These are phyloP conservation scores for Daldinia loculata DNA, from an alignment of 495 filamentous ascomycete genomes.

Conservation along the genomic window DNA sequence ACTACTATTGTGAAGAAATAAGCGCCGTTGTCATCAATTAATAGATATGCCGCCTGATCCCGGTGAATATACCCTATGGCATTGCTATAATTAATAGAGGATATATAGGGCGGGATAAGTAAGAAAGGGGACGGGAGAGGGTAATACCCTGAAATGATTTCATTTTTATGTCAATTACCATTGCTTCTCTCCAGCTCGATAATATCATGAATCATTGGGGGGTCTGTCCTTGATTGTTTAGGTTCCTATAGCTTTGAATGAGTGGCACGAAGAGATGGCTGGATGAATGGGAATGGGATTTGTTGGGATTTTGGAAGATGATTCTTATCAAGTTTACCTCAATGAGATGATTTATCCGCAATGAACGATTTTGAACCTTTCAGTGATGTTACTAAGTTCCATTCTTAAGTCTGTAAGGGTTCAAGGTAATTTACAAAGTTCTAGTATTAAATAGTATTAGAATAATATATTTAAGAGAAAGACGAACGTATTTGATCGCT, in stretches of 20 bases:
- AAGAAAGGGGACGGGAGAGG: neutral
- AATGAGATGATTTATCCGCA: constrained; percentile 10
- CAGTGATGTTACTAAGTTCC: neutral
- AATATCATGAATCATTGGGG: neutral
- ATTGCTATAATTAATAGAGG: constrained; percentile 14
- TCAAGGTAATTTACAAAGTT: neutral
- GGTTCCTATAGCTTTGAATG: neutral
- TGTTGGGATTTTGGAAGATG: constrained; percentile 32
- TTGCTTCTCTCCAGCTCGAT: neutral
- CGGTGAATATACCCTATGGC: constrained; percentile 13
- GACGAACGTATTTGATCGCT: constrained; percentile 21
- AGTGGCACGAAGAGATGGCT: neutral
- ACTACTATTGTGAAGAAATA: constrained; percentile 27
- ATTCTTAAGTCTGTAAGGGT: neutral
- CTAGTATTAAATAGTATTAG: neutral
- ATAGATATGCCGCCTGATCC: neutral
- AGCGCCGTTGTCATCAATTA: constrained; percentile 29
- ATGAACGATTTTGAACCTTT: neutral
- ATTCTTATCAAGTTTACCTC: constrained; percentile 20
- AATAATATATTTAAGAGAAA: neutral
- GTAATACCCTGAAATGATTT: neutral
- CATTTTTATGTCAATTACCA: neutral
- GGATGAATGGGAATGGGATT: constrained; percentile 29
- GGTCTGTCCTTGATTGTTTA: neutral
- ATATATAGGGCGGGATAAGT: neutral